These are phyloP conservation scores for Camillea tinctor DNA, from an alignment of 2,329 filamentous ascomycete species.

Conservation along the genomic window DNA sequence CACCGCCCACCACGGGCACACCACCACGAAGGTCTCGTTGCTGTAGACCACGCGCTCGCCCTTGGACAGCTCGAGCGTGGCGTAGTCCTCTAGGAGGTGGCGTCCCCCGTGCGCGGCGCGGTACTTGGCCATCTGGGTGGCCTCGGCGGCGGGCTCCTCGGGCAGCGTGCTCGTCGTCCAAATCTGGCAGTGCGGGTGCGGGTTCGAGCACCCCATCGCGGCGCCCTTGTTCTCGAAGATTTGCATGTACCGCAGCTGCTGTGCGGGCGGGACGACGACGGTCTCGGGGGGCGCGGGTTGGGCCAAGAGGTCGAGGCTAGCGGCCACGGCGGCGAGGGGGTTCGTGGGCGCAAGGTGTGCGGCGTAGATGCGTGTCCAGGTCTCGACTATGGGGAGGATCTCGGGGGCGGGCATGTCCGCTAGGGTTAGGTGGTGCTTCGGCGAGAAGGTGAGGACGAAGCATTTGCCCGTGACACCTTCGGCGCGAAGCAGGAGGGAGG, in stretches of 20 bases:
- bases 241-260: slow-evolving; percentile 95
- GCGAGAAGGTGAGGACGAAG: slow-evolving; percentile 94
- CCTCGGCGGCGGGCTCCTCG: slow-evolving; percentile 81
- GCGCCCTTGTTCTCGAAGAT: slow-evolving; percentile 99
- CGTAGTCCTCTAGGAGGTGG: slow-evolving; percentile 85
- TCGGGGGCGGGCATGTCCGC: slow-evolving; percentile 79
- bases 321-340: slow-evolving; percentile 52
- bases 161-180: slow-evolving; percentile 93
- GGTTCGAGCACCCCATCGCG: slow-evolving; percentile 98
- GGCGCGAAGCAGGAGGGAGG: slow-evolving; percentile 74
- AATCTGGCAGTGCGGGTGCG: slow-evolving; percentile 93
- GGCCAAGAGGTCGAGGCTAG: slow-evolving; percentile 37
- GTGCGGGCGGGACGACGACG: slow-evolving; percentile 53
- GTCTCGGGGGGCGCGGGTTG: slow-evolving; percentile 37
- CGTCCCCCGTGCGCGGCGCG: slow-evolving; percentile 66
- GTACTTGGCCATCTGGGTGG: slow-evolving; percentile 78
- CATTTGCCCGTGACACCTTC: slow-evolving; percentile 91
- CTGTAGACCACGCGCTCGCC: slow-evolving; percentile 84
- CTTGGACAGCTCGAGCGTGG: slow-evolving; percentile 76
- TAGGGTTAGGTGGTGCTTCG: slow-evolving; percentile 85
- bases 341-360: slow-evolving; percentile 73
- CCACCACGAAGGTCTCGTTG: slow-evolving; percentile 78
- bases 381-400: slow-evolving; percentile 80
- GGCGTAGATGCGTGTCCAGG: slow-evolving; percentile 89
- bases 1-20: slow-evolving; percentile 96